Conservation (phyloP, 345 rosid species). For the Litchi chinensis region DNA sequence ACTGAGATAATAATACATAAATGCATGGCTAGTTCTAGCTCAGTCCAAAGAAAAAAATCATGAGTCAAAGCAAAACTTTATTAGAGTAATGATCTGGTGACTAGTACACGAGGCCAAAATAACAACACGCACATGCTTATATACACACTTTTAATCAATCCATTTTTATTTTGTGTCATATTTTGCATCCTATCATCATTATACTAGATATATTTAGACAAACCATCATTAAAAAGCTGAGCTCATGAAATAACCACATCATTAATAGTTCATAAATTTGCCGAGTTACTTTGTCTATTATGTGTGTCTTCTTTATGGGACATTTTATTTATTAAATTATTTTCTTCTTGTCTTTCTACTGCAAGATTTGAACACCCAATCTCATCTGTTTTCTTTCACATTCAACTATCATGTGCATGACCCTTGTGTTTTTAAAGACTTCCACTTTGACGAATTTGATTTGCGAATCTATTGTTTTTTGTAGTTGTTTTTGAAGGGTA, state of each 20-base stretch:
- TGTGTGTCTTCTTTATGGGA: slow-evolving; percentile 24
- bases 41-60: slow-evolving; percentile 28
- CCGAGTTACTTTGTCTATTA: slow-evolving; percentile 28
- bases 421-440: not conserved
- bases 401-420: slow-evolving; percentile 3
- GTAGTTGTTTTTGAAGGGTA: slow-evolving; percentile 10
- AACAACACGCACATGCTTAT: slow-evolving; percentile 18
- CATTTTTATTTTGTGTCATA: not conserved
- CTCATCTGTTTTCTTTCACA: not conserved
- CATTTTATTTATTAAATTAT: not conserved
- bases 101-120: slow-evolving; percentile 45
- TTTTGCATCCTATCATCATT: slow-evolving; percentile 25
- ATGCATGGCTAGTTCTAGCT: slow-evolving; percentile 27
- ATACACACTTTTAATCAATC: slow-evolving; percentile 13
- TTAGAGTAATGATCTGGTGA: slow-evolving; percentile 29
- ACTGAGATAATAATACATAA: slow-evolving; percentile 14
- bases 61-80: slow-evolving; percentile 41
- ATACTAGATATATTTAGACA: slow-evolving; percentile 23
- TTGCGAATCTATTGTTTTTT: not conserved
- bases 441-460: not conserved
- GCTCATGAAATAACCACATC: slow-evolving; percentile 37
- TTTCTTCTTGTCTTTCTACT: not conserved
- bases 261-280: slow-evolving; percentile 38
- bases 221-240: slow-evolving; percentile 31
- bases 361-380: not conserved